These are phyloP conservation scores for Coniochaeta sp. DNA, from an alignment of 2,329 filamentous ascomycete genomes.

Conservation along the genomic window DNA sequence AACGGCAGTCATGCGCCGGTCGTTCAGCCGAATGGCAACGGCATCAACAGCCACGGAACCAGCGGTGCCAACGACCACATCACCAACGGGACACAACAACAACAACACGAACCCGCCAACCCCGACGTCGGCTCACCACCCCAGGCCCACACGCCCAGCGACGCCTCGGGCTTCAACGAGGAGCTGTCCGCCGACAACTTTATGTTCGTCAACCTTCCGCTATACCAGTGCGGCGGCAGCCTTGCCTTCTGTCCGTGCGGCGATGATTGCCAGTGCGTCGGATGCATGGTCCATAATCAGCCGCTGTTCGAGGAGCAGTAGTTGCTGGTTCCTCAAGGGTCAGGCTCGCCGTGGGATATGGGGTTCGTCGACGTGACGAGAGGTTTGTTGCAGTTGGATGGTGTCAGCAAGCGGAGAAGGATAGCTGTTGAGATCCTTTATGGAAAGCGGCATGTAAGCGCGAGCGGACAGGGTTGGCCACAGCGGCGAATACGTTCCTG, in stretches of 20 bases:
- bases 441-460: not conserved
- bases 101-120: no score
- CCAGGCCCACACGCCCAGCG: constrained; percentile 38
- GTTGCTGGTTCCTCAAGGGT: no score
- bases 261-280: constrained; percentile 51
- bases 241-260: constrained; percentile 48
- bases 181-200: constrained; percentile 49
- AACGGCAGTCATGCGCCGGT: constrained; percentile 6
- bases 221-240: constrained; percentile 39
- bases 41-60: not conserved
- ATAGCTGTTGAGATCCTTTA: not conserved
- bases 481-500: not conserved
- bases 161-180: constrained; percentile 37
- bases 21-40: not conserved
- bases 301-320: not conserved
- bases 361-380: no score
- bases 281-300: constrained; percentile 46
- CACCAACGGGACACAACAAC: not conserved
- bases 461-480: not conserved
- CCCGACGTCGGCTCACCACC: constrained; percentile 22
- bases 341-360: no score
- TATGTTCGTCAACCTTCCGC: constrained; percentile 51
- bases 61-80: not conserved
- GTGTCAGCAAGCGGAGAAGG: no score
- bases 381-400: no score